phyloP scores from a whole-genome alignment of 306 rosid genomes.

The Fragaria ananassa region DNA sequence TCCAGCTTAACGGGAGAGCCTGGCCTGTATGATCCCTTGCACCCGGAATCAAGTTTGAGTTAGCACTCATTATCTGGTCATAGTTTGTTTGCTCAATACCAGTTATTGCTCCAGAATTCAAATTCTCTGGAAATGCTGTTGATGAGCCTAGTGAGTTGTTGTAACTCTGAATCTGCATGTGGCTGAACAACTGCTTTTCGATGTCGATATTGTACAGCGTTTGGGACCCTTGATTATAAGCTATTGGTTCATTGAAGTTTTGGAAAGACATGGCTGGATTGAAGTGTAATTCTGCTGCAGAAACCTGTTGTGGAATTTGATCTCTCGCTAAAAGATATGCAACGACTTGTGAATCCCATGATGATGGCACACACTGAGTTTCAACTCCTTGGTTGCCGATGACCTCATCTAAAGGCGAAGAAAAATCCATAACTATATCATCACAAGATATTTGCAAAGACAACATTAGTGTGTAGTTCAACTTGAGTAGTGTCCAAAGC shows the following conservation, averaged over 20 bases:
- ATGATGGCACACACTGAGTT: conserved; percentile 3
- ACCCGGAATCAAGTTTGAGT: background rate
- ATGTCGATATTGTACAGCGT: background rate
- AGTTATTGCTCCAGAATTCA: background rate
- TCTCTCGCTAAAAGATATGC: background rate
- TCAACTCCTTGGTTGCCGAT: conserved; percentile 11
- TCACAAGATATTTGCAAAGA: conserved; percentile 13
- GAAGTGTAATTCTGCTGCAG: background rate
- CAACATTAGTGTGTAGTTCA: background rate
- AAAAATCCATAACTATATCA: conserved; percentile 7
- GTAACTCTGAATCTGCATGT: background rate
- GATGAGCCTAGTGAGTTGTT: background rate
- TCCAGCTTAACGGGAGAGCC: background rate
- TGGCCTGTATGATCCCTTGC: background rate
- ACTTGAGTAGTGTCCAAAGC: background rate
- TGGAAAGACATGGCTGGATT: background rate
- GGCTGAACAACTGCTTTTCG: background rate
- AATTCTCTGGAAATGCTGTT: background rate
- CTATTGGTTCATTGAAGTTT: background rate
- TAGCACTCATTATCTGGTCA: background rate
- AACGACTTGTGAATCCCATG: conserved; percentile 25
- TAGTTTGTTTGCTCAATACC: background rate
- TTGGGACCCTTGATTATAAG: background rate
- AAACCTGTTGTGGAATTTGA: background rate
- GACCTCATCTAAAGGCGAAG: conserved; percentile 11